Evolutionary conservation across 179 eudicot species (phyloP).

Genomic region (Nepenthes alata): DNA sequence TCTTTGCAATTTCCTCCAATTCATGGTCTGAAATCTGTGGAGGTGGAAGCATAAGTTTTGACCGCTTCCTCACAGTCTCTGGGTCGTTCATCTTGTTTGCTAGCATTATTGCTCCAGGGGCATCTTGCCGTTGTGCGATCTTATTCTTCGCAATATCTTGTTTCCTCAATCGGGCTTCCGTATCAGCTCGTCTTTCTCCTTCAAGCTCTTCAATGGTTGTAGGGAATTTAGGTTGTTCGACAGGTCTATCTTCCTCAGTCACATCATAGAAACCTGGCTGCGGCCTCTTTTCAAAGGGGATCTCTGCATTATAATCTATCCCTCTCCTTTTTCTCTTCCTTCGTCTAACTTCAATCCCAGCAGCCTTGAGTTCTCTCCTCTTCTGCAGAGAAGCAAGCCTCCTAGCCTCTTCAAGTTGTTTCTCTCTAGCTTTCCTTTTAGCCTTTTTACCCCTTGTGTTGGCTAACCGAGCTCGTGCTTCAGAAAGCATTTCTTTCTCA

Average conservation of each 20-base stretch:
- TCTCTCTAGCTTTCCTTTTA: constrained; percentile 95
- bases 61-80: constrained; percentile 79
- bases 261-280: constrained; percentile 90
- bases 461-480: constrained; percentile 91
- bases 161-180: constrained; percentile 83
- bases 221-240: constrained; percentile 74
- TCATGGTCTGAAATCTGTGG: constrained; percentile 95
- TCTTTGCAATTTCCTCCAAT: constrained; percentile 85
- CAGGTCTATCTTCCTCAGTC: constrained; percentile 64
- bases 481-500: constrained; percentile 99
- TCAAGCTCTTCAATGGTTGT: constrained; percentile 94
- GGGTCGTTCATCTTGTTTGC: constrained; percentile 98
- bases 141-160: constrained; percentile 92
- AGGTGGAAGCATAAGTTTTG: constrained; percentile 88
- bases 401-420: constrained; percentile 99
- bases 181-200: constrained; percentile 84
- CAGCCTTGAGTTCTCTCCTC: constrained; percentile 95
- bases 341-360: constrained; percentile 77
- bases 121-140: constrained; percentile 87
- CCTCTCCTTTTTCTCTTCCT: constrained; percentile 93
- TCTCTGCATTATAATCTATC: constrained; percentile 94
- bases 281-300: constrained; percentile 91
- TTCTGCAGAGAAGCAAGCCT: constrained; percentile 98
- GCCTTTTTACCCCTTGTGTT: constrained; percentile 98
- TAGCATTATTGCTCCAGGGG: constrained; percentile 82